Conservation (phyloP, 371 early-diverging fungal genomes). For the Catenaria anguillulae region DNA sequence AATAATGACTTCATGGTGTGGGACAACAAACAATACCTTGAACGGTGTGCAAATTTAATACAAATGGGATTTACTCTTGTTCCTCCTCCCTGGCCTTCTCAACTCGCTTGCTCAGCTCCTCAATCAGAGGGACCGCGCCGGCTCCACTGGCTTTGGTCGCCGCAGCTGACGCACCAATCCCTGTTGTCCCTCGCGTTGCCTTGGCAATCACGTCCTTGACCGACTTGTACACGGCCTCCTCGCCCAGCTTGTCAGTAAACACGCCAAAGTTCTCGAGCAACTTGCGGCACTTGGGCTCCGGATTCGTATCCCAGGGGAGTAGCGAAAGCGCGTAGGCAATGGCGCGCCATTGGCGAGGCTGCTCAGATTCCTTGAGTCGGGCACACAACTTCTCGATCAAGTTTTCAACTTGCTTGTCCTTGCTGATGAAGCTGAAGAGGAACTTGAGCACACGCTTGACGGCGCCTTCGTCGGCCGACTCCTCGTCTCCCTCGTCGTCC, state of each 20-base stretch:
- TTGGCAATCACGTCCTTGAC: too few relatives aligned
- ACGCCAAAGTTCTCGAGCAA: background rate
- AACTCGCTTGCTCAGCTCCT: too few relatives aligned
- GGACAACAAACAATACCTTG: too few relatives aligned
- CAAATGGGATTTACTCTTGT: too few relatives aligned
- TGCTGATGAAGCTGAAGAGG: conserved; percentile 36
- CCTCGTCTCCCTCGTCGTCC: background rate
- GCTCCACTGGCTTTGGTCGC: too few relatives aligned
- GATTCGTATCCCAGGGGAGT: conserved; percentile 39
- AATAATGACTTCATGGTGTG: too few relatives aligned
- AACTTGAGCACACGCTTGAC: conserved; percentile 84
- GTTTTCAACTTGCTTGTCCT: conserved; percentile 85
- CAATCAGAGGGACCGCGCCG: too few relatives aligned
- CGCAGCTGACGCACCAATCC: too few relatives aligned
- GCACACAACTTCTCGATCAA: conserved; percentile 87
- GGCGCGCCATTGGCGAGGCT: conserved; percentile 73
- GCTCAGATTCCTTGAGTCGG: conserved; percentile 62
- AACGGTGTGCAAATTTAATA: too few relatives aligned
- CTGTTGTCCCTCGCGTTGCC: too few relatives aligned
- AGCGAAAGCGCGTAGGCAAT: conserved; percentile 79
- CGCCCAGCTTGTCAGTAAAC: conserved; percentile 78
- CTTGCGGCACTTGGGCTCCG: background rate
- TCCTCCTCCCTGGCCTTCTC: too few relatives aligned
- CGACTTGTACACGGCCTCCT: conserved; percentile 59
- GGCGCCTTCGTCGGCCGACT: conserved; percentile 37